Base-by-base conservation (phyloP, 2,329 filamentous ascomycete species). In the Zymoseptoria tritici region DNA sequence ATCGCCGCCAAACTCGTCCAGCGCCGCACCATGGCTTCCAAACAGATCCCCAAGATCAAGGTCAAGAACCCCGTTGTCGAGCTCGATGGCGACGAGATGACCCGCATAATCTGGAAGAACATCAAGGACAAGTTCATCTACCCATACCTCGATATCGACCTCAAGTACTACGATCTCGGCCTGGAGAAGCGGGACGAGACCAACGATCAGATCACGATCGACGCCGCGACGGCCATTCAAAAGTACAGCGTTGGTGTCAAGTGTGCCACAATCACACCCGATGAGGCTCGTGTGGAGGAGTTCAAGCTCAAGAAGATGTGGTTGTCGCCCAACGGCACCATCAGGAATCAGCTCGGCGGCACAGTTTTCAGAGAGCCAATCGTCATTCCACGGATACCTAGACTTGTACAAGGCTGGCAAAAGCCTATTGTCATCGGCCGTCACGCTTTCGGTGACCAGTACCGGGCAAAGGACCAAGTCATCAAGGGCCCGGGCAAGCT, bases 291-390 rank as follows among this genome's bases (percentile, higher is more conserved):
- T 75, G 93, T 99, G 29, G 84, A 97, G 82, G 94, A 97, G 79
- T 99, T 97, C 79, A 92, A 97, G 75, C 85, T 99, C 70, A 99
- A 97, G 89, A 87, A 97, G 82, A 97, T 97, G 94, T 99, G 94
- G 94, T 84, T 97, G 60, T 96, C 91, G 59, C 94, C 94, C 73
- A 99, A 99, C 77, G 94, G 94, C 74, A 99, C 85, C 63, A 87
- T 87, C 73, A 78, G 84, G 71, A 87, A 87, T 76, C 79, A 81
- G 70, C 80, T 86, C 55, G 93, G 93, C 71, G 94, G 94, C 73
- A 99, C 94, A 72, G 93, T 99, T 72, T 99, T 99, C 88, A 90
- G 94, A 77, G 94, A 97, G 79, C 94, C 94, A 70, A 99, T 99
- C 71, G 91, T 99, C 73, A 97, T 99, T 71, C 89, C 89, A 68